Conservation (phyloP, 306 rosid genomes). For the Prinsepia uniflora region DNA sequence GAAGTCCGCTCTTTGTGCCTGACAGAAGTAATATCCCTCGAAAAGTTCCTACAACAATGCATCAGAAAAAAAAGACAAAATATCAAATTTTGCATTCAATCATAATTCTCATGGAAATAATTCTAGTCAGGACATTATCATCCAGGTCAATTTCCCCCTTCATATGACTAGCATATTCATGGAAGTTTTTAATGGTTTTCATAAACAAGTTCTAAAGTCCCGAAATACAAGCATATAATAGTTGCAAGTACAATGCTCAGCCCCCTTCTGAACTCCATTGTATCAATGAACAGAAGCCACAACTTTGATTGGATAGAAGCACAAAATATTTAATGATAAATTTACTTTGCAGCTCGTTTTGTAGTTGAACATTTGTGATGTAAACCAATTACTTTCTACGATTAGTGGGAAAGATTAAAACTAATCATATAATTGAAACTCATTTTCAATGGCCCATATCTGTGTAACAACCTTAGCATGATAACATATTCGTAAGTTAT, state of each 20-base stretch:
- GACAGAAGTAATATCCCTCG: constrained; percentile 95
- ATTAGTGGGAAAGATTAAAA: constrained; percentile 1
- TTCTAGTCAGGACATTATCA: not conserved
- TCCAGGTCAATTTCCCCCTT: not conserved
- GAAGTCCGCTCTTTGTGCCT: constrained; percentile 86
- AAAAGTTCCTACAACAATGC: constrained; percentile 71
- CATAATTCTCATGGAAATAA: not conserved
- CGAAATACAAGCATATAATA: not conserved
- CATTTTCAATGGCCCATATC: not conserved
- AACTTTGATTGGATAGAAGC: not conserved
- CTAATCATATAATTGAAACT: not conserved
- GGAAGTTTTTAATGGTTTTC: not conserved
- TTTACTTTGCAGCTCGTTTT: not conserved
- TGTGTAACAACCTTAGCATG: not conserved
- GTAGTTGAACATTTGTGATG: not conserved
- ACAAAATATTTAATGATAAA: not conserved
- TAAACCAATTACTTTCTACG: not conserved
- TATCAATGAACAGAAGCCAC: not conserved
- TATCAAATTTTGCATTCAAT: constrained; percentile 11
- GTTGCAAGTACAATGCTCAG: not conserved
- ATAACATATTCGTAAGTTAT: not conserved
- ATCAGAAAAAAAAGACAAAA: constrained; percentile 10
- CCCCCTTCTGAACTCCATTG: not conserved
- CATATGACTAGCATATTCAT: not conserved
- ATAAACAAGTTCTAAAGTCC: not conserved